phyloP scores from a whole-genome alignment of 1,284 basidiomycete genomes.

The Rhizoctonia solani region DNA sequence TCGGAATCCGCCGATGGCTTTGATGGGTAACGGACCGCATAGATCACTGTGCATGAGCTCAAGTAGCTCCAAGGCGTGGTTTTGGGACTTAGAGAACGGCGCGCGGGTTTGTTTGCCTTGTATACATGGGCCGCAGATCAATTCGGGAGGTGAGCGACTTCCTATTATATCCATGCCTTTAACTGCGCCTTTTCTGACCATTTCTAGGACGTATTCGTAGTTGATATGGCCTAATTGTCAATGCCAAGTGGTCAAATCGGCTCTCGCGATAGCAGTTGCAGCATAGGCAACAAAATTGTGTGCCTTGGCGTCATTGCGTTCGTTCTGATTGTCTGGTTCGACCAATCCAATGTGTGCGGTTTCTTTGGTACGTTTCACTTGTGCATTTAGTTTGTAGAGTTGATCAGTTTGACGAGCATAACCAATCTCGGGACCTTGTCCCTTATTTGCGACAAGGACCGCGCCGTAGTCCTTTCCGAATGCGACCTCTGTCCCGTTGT shows the following conservation, averaged over 20 bases:
- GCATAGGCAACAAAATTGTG: constrained; percentile 11
- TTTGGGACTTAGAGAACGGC: constrained; percentile 22
- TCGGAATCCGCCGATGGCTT: neutral
- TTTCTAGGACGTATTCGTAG: too few species aligned
- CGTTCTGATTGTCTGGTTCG: neutral
- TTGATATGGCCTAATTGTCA: constrained; percentile 41
- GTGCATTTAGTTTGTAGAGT: constrained; percentile 2
- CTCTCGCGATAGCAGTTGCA: constrained; percentile 1
- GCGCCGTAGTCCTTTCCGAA: neutral
- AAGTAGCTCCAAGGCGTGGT: constrained; percentile 37
- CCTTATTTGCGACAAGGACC: neutral
- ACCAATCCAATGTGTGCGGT: neutral
- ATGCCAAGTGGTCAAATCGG: constrained; percentile 40
- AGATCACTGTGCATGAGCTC: constrained; percentile 44
- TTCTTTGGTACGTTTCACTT: neutral
- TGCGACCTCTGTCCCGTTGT: neutral
- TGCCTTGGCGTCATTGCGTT: neutral
- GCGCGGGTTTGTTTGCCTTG: constrained; percentile 34
- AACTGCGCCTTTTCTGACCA: too few species aligned
- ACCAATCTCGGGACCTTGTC: neutral
- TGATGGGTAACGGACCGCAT: neutral
- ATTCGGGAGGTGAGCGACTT: neutral
- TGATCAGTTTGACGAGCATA: neutral
- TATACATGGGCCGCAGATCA: constrained; percentile 1
- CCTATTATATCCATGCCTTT: too few species aligned